Evolutionary conservation across 805 yeast genomes (phyloP).

Genomic region (Sungouiella blattae): DNA sequence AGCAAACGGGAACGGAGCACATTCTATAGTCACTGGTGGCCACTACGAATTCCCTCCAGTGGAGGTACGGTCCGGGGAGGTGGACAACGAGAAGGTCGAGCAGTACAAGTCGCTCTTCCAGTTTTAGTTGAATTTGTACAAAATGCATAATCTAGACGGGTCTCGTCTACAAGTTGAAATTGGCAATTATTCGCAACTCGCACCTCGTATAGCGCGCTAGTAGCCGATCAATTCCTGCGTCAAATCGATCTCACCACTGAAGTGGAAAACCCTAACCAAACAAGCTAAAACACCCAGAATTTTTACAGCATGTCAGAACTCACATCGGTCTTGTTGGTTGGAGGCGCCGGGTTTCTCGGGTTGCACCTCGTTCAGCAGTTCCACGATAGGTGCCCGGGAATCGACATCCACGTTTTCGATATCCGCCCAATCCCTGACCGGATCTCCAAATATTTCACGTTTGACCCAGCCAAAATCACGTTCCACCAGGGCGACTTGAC

Average conservation of each 20-base stretch:
- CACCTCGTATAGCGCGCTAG: too few relatives aligned
- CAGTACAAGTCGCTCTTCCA: conserved; percentile 24
- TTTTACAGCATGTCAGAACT: conserved; percentile 1
- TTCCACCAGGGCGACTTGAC: conserved; percentile 86
- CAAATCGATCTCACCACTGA: too few relatives aligned
- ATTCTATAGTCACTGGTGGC: not conserved
- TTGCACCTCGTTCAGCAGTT: conserved; percentile 87
- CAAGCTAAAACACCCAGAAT: too few relatives aligned
- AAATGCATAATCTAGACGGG: too few relatives aligned
- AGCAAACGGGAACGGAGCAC: not conserved
- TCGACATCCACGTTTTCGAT: conserved; percentile 83
- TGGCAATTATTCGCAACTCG: too few relatives aligned
- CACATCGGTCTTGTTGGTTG: conserved; percentile 72
- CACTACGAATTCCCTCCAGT: conserved; percentile 25
- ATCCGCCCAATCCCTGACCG: conserved; percentile 81
- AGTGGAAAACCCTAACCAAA: too few relatives aligned
- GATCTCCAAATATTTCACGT: conserved; percentile 70
- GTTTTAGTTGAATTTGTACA: conserved; percentile 15
- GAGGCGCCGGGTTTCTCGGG: conserved; percentile 95
- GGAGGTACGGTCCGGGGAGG: conserved; percentile 12
- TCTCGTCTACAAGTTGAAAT: too few relatives aligned
- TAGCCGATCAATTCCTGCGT: too few relatives aligned
- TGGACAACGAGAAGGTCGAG: conserved; percentile 26
- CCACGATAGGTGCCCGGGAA: conserved; percentile 57
- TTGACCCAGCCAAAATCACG: conserved; percentile 53